Evolutionary conservation across 2,329 filamentous ascomycete species (phyloP).

Genomic region (Monosporascus sp.): DNA sequence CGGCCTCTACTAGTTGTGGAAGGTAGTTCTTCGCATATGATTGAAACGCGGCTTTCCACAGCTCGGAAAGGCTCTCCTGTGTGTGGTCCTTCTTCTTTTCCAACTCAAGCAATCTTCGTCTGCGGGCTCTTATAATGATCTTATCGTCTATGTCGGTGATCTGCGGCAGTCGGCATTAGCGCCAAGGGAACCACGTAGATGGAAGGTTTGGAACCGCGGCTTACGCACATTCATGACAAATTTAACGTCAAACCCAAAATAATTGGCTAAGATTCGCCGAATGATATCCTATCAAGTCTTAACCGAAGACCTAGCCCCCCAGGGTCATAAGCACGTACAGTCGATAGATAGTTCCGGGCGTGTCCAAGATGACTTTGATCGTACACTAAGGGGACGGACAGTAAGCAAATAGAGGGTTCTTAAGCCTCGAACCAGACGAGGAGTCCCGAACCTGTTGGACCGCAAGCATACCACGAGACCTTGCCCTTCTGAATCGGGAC

Average conservation of each 20-base stretch:
- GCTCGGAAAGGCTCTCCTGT: conserved; percentile 38
- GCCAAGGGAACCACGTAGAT: background rate
- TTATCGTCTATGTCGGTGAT: conserved; percentile 78
- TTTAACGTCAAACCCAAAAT: conserved; percentile 76
- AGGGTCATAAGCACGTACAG: conserved; percentile 25
- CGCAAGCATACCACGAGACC: conserved; percentile 85
- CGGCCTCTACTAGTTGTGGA: conserved; percentile 42
- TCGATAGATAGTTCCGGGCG: conserved; percentile 85
- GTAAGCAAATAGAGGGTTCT: background rate
- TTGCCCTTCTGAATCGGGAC: conserved; percentile 65
- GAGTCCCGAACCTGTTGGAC: conserved; percentile 54
- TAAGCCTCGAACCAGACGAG: background rate
- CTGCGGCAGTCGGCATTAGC: background rate
- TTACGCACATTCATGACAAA: conserved; percentile 76
- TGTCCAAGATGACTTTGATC: conserved; percentile 75
- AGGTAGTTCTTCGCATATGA: conserved; percentile 53
- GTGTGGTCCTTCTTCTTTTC: conserved; percentile 64
- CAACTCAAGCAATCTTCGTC: conserved; percentile 76
- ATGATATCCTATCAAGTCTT: conserved; percentile 59
- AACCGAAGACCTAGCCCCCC: background rate
- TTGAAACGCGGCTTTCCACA: conserved; percentile 50
- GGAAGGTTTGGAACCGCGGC: background rate
- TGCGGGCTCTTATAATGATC: conserved; percentile 61
- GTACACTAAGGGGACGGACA: conserved; percentile 42
- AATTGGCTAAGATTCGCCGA: conserved; percentile 73